Evolutionary conservation across 768 basidiomycete species (phyloP), one percentile per base, ranked within the genome.

Genomic region (Phanerochaete sordida): DNA sequence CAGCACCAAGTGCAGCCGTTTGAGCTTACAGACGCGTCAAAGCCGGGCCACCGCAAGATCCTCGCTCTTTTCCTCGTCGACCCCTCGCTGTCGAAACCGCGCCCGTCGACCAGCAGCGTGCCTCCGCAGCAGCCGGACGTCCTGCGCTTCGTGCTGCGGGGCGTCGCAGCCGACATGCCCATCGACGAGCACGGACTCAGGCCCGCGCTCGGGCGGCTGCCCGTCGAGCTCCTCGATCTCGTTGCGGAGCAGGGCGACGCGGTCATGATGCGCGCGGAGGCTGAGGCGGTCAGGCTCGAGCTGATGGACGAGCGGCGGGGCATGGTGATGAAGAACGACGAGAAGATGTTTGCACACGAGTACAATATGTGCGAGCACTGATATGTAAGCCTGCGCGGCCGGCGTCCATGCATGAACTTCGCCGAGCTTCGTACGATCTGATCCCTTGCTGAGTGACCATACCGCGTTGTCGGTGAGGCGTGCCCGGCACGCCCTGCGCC

Each of bases 11-110:
- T 77, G 27, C 66, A 67, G 27, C 68, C 75, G 7, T 78, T 78
- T 63, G 54, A 65, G 33, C 70, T 77, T 26, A 51, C 44, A 16
- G 74, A 78, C 58, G 55, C 59, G 0, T 64, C 70, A 19, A 69
- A 70, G 57, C 74, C 74, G 0, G 77, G 76, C 3, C 68, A 74
- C 56, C 69, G 75, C 30, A 79, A 75, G 64, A 77, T 78, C 24
- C 64, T 78, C 28, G 69, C 69, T 5, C 65, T 77, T 52, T 75
- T 75, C 65, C 72, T 78, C 49, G 70, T 76, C 57, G 74, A 78
- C 51, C 77, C 77, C 2, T 60, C 65, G 8, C 53, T 65, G 12
- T 51, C 60, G 0, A 65, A 75, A 16, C 39, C 39, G 16, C 27
- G 28, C 9, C 66, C 68, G 19, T 73, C 73, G 1, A 73, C 77